Base-by-base conservation (phyloP, 1,139 yeast genomes). In the Debaryomycetaceae sp. region DNA sequence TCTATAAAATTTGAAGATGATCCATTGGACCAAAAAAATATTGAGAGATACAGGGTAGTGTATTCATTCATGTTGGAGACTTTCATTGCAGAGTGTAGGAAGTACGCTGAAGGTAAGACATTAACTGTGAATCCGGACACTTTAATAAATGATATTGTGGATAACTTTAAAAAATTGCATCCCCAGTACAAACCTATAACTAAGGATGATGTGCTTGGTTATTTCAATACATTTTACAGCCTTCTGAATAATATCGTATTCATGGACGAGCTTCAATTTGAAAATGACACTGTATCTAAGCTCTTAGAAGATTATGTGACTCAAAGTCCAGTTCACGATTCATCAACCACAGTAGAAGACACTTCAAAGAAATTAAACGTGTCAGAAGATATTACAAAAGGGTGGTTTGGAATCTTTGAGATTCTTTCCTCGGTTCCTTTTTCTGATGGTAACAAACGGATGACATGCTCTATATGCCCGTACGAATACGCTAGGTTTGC, bases 371-470 rank as follows among this genome's bases (percentile, higher is more conserved):
- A 48, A 9, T 31, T 49, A 13, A 41, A 48, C 16, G 33, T 58
- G 15, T 40, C 51, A 7, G 40, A 43, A n/a, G 51, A 48, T 7
- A 50, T 54, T n/a, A 63, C 57, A 5, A 38, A 42, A 16, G 55
- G 48, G 5, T 69, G 74, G 74, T 61, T 63, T 40, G 52, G 57
- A 6, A 52, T 63, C 3, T 68, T 67, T 45, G 55, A 56, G 24
- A 50, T 54, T 8, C 56, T 67, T 37, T 51, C 62, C 7, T 53
- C 61, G 8, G 58, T 60, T 6, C 73, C 71, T 1, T 61, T 56
- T 41, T 53, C 62, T 7, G 53, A 53, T 13, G 58, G 55, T 4
- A 55, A 48, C 17, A 45, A 51, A 15, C 50, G 56, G 26, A 50
- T 53, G 35, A 57, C 63, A 16, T 53, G 59, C 42, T 52, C 67